Percentiles rank a stretch among this genome's conserved stretches.
phyloP scores from a whole-genome alignment of 2,329 filamentous ascomycete species.

The Keithomyces neogunnii region DNA sequence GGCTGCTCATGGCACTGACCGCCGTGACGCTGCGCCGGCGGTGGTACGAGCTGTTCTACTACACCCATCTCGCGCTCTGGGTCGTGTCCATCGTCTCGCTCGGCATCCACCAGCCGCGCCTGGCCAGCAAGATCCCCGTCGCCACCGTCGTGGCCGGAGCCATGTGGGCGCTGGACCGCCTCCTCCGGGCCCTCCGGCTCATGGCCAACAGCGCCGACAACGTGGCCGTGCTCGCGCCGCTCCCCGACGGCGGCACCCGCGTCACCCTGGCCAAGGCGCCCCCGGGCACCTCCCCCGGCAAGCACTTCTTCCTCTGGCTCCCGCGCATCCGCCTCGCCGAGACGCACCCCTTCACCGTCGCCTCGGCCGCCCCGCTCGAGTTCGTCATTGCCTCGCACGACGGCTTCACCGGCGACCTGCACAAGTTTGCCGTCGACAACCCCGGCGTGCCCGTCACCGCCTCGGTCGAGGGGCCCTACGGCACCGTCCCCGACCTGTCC shows the following conservation, averaged over 20 bases:
- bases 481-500: constrained; percentile 42
- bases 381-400: constrained; percentile 50
- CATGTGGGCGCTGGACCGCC: constrained; percentile 43
- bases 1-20: constrained; percentile 35
- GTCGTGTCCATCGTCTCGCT: constrained; percentile 37
- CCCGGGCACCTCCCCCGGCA: constrained; percentile 38
- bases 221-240: constrained; percentile 41
- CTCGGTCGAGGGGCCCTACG: constrained; percentile 53
- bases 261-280: constrained; percentile 44
- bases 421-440: constrained; percentile 39
- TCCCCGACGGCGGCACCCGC: constrained; percentile 45
- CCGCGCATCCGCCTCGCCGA: constrained; percentile 47
- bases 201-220: constrained; percentile 39
- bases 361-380: constrained; percentile 42
- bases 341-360: constrained; percentile 58
- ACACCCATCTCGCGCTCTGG: constrained; percentile 41
- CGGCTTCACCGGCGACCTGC: constrained; percentile 50
- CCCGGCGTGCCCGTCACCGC: constrained; percentile 39
- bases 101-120: constrained; percentile 42
- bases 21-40: constrained; percentile 34
- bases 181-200: constrained; percentile 37
- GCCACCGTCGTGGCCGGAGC: constrained; percentile 32
- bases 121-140: constrained; percentile 31
- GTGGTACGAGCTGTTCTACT: constrained; percentile 49
- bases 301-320: constrained; percentile 58